Conservation (phyloP, 768 basidiomycete genomes). For the Tulasnella sp. region DNA sequence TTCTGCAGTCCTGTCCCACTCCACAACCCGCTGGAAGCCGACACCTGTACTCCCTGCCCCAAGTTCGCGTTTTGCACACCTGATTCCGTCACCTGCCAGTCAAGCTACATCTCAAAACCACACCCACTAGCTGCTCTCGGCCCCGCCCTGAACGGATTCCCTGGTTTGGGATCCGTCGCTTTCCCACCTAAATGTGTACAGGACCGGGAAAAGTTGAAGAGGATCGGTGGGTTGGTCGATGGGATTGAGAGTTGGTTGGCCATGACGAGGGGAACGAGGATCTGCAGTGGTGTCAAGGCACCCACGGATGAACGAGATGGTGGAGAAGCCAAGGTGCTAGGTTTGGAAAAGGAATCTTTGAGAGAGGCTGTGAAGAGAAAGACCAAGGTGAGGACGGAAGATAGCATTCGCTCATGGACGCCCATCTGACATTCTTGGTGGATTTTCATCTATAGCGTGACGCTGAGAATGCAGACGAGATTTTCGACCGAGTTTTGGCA, state of each 20-base stretch:
- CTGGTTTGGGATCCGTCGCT: slow-evolving; percentile 70
- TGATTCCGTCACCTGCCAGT: slow-evolving; percentile 58
- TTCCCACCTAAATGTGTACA: slow-evolving; percentile 71
- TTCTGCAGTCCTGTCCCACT: slow-evolving; percentile 51
- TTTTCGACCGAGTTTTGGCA: slow-evolving; percentile 74
- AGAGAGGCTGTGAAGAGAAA: slow-evolving; percentile 33
- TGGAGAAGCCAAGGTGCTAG: slow-evolving; percentile 74
- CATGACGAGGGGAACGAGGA: slow-evolving; percentile 56
- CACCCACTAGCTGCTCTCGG: slow-evolving; percentile 43
- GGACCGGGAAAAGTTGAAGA: slow-evolving; percentile 65
- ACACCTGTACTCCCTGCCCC: slow-evolving; percentile 68
- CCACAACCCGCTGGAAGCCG: slow-evolving; percentile 54
- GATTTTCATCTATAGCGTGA: slow-evolving; percentile 47
- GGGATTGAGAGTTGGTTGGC: slow-evolving; percentile 60
- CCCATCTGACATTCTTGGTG: slow-evolving; percentile 23
- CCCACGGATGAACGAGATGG: slow-evolving; percentile 46
- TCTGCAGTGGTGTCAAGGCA: slow-evolving; percentile 54
- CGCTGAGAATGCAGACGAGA: slow-evolving; percentile 46
- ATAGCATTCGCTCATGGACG: slow-evolving; percentile 39
- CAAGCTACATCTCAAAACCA: slow-evolving; percentile 60
- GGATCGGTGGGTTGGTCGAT: slow-evolving; percentile 71
- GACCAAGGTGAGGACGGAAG: slow-evolving; percentile 24
- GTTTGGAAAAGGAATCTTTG: slow-evolving; percentile 56
- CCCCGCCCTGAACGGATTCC: slow-evolving; percentile 58
- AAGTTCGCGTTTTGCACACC: slow-evolving; percentile 60